These are phyloP conservation scores for Taphrina wiesneri DNA, from an alignment of 1,139 yeast species.

Conservation along the genomic window DNA sequence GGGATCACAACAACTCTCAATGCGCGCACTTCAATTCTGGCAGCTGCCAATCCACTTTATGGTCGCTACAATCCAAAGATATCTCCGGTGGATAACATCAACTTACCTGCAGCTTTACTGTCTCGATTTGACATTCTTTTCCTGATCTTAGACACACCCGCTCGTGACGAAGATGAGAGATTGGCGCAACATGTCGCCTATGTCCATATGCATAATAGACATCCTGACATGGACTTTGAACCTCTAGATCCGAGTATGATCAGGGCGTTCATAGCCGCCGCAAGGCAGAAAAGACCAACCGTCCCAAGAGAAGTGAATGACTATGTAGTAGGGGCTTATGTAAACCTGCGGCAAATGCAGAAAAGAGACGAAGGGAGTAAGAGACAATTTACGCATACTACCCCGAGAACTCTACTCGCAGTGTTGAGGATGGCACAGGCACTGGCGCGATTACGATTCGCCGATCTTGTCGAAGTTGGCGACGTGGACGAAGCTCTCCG, in stretches of 20 bases:
- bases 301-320: conserved; percentile 87
- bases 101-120: conserved; percentile 91
- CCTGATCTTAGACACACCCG: conserved; percentile 81
- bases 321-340: conserved; percentile 81
- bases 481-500: conserved; percentile 97
- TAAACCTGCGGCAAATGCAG: conserved; percentile 88
- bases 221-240: conserved; percentile 72
- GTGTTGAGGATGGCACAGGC: conserved; percentile 93
- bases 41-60: conserved; percentile 96
- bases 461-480: conserved; percentile 63
- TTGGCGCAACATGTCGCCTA: conserved; percentile 91
- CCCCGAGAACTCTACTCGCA: conserved; percentile 92
- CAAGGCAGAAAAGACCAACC: conserved; percentile 80
- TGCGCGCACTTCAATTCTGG: conserved; percentile 92
- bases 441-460: conserved; percentile 82
- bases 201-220: conserved; percentile 90
- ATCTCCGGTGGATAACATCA: conserved; percentile 93
- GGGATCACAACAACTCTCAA: conserved; percentile 96
- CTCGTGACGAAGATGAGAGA: conserved; percentile 74
- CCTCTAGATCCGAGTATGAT: conserved; percentile 79
- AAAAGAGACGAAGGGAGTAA: conserved; percentile 74
- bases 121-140: conserved; percentile 93
- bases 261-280: conserved; percentile 84
- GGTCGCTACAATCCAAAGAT: conserved; percentile 90
- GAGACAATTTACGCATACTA: conserved; percentile 82